Evolutionary conservation across 2,329 filamentous ascomycete species (phyloP).

Genomic region (Epichloe gansuensis): DNA sequence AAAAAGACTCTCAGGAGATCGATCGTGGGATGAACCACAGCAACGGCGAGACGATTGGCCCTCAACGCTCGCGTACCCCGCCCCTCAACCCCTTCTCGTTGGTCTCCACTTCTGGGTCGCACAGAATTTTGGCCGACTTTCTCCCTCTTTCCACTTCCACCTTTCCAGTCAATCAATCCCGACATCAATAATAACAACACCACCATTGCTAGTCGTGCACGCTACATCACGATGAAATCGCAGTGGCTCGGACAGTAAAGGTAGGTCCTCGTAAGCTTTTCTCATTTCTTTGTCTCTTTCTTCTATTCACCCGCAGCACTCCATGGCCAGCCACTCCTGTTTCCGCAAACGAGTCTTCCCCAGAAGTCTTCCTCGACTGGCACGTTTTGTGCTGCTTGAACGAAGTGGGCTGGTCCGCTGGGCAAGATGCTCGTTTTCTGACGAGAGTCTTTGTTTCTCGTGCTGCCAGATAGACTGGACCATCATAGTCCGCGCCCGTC

Average conservation of each 20-base stretch:
- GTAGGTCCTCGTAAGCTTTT: background rate
- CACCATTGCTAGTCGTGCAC: background rate
- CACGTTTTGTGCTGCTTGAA: slow-evolving; percentile 24
- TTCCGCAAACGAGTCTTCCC: slow-evolving; percentile 20
- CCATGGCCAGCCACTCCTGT: slow-evolving; percentile 19
- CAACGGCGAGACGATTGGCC: too few species aligned
- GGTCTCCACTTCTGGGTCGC: background rate
- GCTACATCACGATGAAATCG: background rate
- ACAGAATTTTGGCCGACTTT: background rate
- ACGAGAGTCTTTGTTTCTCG: slow-evolving; percentile 6
- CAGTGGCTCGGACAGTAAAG: background rate
- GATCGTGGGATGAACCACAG: too few species aligned
- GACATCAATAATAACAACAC: background rate
- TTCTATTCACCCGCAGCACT: slow-evolving; percentile 12
- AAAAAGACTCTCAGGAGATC: too few species aligned
- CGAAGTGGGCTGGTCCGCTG: slow-evolving; percentile 25
- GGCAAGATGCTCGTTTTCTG: background rate
- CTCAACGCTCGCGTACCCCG: too few species aligned
- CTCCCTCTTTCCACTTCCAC: background rate
- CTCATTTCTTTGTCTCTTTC: background rate
- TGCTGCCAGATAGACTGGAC: slow-evolving; percentile 34
- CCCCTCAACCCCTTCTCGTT: too few species aligned
- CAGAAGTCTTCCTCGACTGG: slow-evolving; percentile 21
- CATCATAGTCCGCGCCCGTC: slow-evolving; percentile 42
- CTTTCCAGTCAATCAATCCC: background rate